Evolutionary conservation across 768 basidiomycete species (phyloP).

Genomic region (Termitomyces sp.): DNA sequence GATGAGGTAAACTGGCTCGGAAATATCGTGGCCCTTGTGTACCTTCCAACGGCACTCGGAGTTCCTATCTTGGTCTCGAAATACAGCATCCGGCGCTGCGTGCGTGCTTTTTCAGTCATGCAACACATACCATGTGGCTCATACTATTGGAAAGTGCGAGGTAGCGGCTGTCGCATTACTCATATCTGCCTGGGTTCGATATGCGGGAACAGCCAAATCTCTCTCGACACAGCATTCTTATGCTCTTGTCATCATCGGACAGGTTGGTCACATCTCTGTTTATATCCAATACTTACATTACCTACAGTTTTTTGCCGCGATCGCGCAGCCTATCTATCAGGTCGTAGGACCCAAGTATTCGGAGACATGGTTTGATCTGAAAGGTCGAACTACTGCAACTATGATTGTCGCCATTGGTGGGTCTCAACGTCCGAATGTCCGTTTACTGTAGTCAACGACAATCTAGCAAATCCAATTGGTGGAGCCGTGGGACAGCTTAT

Average conservation of each 20-base stretch:
- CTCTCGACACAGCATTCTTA: conserved; percentile 52
- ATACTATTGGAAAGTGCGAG: conserved; percentile 42
- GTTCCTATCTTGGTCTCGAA: conserved; percentile 53
- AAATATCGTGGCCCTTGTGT: conserved; percentile 58
- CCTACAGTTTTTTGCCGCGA: conserved; percentile 51
- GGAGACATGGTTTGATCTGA: conserved; percentile 77
- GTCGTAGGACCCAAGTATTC: conserved; percentile 78
- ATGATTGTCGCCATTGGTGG: conserved; percentile 50
- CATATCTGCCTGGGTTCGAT: conserved; percentile 72
- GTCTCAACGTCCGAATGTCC: not conserved
- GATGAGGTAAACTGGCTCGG: conserved; percentile 79
- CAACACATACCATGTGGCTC: not conserved
- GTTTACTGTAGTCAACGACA: not conserved
- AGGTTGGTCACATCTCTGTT: conserved; percentile 32
- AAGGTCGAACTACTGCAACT: conserved; percentile 73
- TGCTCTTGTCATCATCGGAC: conserved; percentile 63
- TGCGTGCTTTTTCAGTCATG: conserved; percentile 26
- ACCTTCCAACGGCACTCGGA: conserved; percentile 54
- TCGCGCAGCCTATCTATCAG: conserved; percentile 72
- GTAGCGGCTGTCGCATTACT: conserved; percentile 49
- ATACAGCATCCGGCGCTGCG: conserved; percentile 60
- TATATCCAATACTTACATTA: not conserved
- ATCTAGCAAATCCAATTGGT: conserved; percentile 67
- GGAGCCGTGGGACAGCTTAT: conserved; percentile 69
- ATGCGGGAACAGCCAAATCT: conserved; percentile 57